Evolutionary conservation across 768 basidiomycete species (phyloP).

Genomic region (Suillus brevipes): DNA sequence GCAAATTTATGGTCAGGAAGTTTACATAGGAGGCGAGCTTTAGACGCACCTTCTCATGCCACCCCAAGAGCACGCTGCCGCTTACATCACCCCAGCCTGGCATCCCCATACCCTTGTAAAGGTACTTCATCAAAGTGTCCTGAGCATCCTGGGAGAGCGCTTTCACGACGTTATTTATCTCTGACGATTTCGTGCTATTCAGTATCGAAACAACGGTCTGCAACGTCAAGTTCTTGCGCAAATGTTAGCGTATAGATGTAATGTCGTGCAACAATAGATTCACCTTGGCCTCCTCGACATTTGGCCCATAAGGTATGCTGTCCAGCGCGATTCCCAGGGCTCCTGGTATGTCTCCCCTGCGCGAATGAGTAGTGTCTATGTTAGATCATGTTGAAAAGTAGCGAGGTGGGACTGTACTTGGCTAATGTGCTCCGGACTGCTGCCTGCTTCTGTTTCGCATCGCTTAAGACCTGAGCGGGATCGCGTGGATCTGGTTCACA

Average conservation of each 20-base stretch:
- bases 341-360: slow-evolving; percentile 73
- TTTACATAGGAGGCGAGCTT: slow-evolving; percentile 4
- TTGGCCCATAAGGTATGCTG: slow-evolving; percentile 84
- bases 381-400: background rate
- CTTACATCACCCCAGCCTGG: slow-evolving; percentile 61
- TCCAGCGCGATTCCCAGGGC: slow-evolving; percentile 74
- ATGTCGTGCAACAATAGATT: slow-evolving; percentile 13
- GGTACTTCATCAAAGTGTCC: slow-evolving; percentile 90
- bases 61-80: slow-evolving; percentile 67
- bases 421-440: slow-evolving; percentile 73
- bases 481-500: slow-evolving; percentile 84
- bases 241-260: background rate
- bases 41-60: slow-evolving; percentile 90
- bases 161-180: slow-evolving; percentile 77
- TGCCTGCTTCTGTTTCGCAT: slow-evolving; percentile 72
- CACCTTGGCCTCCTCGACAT: slow-evolving; percentile 91
- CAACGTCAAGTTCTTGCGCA: slow-evolving; percentile 68
- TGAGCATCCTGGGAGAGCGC: slow-evolving; percentile 71
- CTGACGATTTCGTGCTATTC: slow-evolving; percentile 90
- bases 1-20: slow-evolving; percentile 6
- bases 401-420: slow-evolving; percentile 50
- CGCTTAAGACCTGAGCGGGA: slow-evolving; percentile 68
- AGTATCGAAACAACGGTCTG: slow-evolving; percentile 83
- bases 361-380: background rate
- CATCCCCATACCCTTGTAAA: slow-evolving; percentile 94